Evolutionary conservation across 176 grass and related monocot species (phyloP).

Genomic region (Zea mays): DNA sequence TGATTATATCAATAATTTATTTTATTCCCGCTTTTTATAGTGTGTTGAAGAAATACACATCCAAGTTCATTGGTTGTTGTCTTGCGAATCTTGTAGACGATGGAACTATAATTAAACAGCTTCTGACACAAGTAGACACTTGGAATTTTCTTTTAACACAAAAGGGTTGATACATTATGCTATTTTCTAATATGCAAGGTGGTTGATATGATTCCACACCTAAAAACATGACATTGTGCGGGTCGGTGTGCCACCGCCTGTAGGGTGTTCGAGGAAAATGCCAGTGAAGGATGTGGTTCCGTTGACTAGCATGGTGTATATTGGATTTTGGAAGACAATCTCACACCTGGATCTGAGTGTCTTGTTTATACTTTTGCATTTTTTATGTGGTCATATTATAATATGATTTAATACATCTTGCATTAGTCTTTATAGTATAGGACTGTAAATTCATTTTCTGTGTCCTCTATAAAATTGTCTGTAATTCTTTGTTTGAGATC

Average conservation of each 20-base stretch:
- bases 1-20: slow-evolving; percentile 1
- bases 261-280: no score
- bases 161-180: no score
- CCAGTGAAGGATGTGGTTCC: no score
- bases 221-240: no score
- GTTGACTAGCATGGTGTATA: neutral
- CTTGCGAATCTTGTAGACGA: slow-evolving; percentile 88
- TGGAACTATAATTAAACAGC: slow-evolving; percentile 52
- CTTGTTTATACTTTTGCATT: slow-evolving; percentile 14
- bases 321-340: neutral
- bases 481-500: neutral
- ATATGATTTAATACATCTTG: neutral
- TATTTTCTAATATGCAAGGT: no score
- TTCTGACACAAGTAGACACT: no score
- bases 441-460: neutral
- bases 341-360: neutral
- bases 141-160: no score
- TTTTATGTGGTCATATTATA: slow-evolving; percentile 1
- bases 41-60: slow-evolving; percentile 64
- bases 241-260: no score
- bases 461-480: neutral
- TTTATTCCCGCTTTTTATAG: slow-evolving; percentile 38
- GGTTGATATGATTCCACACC: no score
- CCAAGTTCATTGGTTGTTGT: slow-evolving; percentile 84
- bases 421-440: neutral